These are phyloP conservation scores for Leccinum aurantiacum DNA, from an alignment of 768 basidiomycete genomes.

Conservation along the genomic window DNA sequence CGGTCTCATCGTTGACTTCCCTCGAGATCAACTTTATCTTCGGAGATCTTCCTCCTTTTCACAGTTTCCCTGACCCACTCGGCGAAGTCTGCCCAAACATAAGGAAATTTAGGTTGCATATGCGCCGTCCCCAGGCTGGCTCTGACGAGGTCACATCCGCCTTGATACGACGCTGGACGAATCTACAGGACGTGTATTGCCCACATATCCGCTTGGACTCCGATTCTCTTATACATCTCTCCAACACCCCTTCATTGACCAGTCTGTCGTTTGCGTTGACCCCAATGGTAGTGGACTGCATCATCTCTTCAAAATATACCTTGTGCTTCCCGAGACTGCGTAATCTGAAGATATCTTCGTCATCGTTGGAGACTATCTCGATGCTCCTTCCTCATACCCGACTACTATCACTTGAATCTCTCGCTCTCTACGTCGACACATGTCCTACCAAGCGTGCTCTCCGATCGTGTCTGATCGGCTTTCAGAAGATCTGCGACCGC, in stretches of 20 bases:
- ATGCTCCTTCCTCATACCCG: not conserved
- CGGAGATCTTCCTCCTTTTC: constrained; percentile 19
- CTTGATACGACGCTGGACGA: constrained; percentile 18
- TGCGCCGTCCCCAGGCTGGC: constrained; percentile 14
- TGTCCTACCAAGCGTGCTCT: constrained; percentile 12
- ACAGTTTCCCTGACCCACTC: constrained; percentile 19
- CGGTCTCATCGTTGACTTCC: constrained; percentile 16
- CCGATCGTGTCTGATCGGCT: constrained; percentile 4
- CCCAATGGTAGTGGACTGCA: not conserved
- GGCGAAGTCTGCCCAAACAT: constrained; percentile 16
- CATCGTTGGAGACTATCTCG: not conserved
- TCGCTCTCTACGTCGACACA: constrained; percentile 10
- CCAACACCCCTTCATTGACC: constrained; percentile 13
- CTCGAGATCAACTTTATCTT: constrained; percentile 23
- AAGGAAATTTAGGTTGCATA: constrained; percentile 9
- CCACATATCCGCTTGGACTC: constrained; percentile 13
- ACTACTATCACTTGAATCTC: constrained; percentile 5
- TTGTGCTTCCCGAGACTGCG: constrained; percentile 12
- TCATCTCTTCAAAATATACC: not conserved
- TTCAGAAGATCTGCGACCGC: constrained; percentile 9
- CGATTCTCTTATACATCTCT: constrained; percentile 17
- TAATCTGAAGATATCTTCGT: constrained; percentile 14
- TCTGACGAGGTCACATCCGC: constrained; percentile 14
- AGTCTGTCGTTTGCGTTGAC: constrained; percentile 13
- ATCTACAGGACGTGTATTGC: constrained; percentile 16